phyloP scores from a whole-genome alignment of 2,329 filamentous ascomycete genomes.

The Thelonectria blattea region DNA sequence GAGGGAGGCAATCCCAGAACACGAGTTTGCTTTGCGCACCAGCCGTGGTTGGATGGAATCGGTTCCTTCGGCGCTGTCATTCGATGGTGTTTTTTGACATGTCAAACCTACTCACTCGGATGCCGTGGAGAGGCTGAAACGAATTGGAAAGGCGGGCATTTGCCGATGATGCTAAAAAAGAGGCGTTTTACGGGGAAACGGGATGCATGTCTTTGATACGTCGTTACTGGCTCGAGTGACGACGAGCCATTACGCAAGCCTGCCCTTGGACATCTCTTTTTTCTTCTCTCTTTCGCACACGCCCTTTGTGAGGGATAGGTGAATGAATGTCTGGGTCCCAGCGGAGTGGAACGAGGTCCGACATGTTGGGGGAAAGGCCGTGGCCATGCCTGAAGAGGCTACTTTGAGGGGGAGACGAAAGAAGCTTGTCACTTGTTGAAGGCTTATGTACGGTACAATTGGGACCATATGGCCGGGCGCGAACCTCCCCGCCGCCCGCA shows the following conservation, averaged over 20 bases:
- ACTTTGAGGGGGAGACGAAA: background rate
- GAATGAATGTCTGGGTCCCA: slow-evolving; percentile 33
- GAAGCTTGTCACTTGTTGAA: background rate
- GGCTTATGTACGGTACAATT: background rate
- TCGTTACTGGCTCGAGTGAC: slow-evolving; percentile 2
- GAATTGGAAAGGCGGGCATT: background rate
- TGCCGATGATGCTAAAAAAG: background rate
- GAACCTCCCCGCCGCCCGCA: background rate
- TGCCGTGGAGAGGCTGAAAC: slow-evolving; percentile 9
- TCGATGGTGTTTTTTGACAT: background rate
- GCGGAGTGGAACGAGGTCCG: slow-evolving; percentile 26
- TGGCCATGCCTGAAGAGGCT: slow-evolving; percentile 8
- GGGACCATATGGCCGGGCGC: background rate
- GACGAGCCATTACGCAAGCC: slow-evolving; percentile 35
- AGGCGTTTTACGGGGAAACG: background rate
- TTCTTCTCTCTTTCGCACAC: background rate
- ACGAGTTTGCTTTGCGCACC: slow-evolving; percentile 3
- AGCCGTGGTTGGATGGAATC: background rate
- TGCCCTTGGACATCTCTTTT: background rate
- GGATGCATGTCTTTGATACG: background rate
- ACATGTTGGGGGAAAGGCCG: background rate
- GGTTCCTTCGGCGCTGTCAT: background rate
- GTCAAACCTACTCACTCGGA: background rate
- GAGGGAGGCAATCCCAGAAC: background rate
- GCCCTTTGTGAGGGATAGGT: slow-evolving; percentile 1